phyloP scores from a whole-genome alignment of 2,329 filamentous ascomycete genomes.

The Aspergillus fischeri region DNA sequence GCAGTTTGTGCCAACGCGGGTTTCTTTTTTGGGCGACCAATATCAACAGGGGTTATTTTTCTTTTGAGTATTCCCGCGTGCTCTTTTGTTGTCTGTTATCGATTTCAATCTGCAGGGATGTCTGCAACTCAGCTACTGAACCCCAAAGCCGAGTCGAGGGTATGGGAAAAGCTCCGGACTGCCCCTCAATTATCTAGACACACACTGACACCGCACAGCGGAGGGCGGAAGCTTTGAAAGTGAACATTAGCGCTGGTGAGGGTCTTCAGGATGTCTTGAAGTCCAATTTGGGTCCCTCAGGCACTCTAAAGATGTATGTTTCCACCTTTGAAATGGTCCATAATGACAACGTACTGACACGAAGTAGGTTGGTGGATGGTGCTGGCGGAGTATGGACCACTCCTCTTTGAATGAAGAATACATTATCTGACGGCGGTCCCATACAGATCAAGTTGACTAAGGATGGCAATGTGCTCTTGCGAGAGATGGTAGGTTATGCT shows the following conservation, averaged over 20 bases:
- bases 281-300: slow-evolving; percentile 89
- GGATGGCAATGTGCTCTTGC: slow-evolving; percentile 82
- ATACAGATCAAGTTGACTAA: slow-evolving; percentile 94
- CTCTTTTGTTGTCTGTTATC: slow-evolving; percentile 22
- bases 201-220: slow-evolving; percentile 59
- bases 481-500: slow-evolving; percentile 54
- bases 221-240: slow-evolving; percentile 90
- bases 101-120: slow-evolving; percentile 53
- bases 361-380: slow-evolving; percentile 57
- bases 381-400: slow-evolving; percentile 51
- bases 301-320: slow-evolving; percentile 88
- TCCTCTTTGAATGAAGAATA: slow-evolving; percentile 5
- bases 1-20: slow-evolving; percentile 23
- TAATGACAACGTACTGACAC: slow-evolving; percentile 23
- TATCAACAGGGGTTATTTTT: slow-evolving; percentile 19
- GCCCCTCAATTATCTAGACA: slow-evolving; percentile 29
- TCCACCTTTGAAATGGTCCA: background rate
- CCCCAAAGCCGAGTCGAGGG: slow-evolving; percentile 96
- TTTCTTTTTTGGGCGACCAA: slow-evolving; percentile 17
- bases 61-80: slow-evolving; percentile 19
- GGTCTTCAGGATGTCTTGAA: slow-evolving; percentile 91
- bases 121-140: slow-evolving; percentile 97
- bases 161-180: slow-evolving; percentile 48
- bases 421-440: slow-evolving; percentile 19
- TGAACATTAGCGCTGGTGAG: slow-evolving; percentile 96